Percentiles rank a stretch among this genome's conserved stretches.
Evolutionary conservation across 2,329 filamentous ascomycete species (phyloP).

Genomic region (Botrytis fabae): DNA sequence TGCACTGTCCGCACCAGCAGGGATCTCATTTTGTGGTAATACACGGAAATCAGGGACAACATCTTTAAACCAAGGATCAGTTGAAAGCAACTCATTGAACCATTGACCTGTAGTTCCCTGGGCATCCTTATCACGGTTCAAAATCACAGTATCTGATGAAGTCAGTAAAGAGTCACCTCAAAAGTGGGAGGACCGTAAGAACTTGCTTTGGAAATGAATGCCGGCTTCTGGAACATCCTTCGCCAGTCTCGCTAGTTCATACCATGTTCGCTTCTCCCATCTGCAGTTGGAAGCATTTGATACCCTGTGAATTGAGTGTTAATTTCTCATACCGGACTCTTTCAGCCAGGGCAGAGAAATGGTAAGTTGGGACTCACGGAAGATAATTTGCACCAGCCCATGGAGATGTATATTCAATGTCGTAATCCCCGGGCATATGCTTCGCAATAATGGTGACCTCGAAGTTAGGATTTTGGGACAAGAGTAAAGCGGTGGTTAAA

Average conservation of each 20-base stretch:
- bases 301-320: slow-evolving; percentile 39
- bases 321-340: slow-evolving; percentile 9
- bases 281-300: slow-evolving; percentile 40
- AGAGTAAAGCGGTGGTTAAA: slow-evolving; percentile 62
- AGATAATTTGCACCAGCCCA: slow-evolving; percentile 84
- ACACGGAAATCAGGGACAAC: slow-evolving; percentile 71
- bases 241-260: slow-evolving; percentile 59
- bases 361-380: slow-evolving; percentile 55
- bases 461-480: slow-evolving; percentile 57
- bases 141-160: slow-evolving; percentile 50
- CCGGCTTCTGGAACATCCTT: slow-evolving; percentile 72
- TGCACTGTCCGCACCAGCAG: slow-evolving; percentile 66
- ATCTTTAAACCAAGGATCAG: slow-evolving; percentile 72
- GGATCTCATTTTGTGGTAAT: slow-evolving; percentile 58
- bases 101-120: slow-evolving; percentile 32
- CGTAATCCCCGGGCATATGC: slow-evolving; percentile 92
- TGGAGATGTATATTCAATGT: slow-evolving; percentile 85
- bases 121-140: slow-evolving; percentile 44
- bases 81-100: slow-evolving; percentile 66
- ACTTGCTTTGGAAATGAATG: slow-evolving; percentile 71
- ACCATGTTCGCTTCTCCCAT: slow-evolving; percentile 67
- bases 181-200: neutral
- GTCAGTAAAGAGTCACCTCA: slow-evolving; percentile 1
- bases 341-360: slow-evolving; percentile 3
- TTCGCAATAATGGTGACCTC: slow-evolving; percentile 74